Evolutionary conservation across 192 early-diverging fungal species (phyloP), one percentile per base, ranked within the genome.

Genomic region (Podila epicladia): DNA sequence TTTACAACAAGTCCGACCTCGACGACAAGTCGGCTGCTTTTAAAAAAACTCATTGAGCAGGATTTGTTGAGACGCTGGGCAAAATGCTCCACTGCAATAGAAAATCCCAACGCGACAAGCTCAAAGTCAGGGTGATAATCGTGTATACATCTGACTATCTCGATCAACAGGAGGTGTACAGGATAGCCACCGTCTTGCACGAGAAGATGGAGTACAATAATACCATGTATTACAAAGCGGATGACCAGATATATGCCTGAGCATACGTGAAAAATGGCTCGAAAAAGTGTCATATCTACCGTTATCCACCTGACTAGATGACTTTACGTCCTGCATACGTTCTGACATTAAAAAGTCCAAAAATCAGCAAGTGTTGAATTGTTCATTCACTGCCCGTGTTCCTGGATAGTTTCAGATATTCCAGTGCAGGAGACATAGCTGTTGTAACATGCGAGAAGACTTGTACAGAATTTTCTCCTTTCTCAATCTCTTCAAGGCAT

Each of bases 171-270:
- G 68, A 70, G 6, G 74, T 76, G 3, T 71, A 66, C 26, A 20
- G 58, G 12, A 35, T 76, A 35, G 74, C 68, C 19, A 19, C 15
- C 12, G 26, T 22, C 19, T 45, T 76, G 64, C 35, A 76, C 13
- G 68, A 71, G 49, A 61, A 50, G 38, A 17, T 71, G 63, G 58
- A 71, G 38, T 76, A 76, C 58, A 53, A 58, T 0, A 32, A 13
- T 26, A 49, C 41, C 32, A 76, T 76, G 62, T 76, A 71, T 41
- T 76, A 76, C 67, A 76, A 76, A 22, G 66, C 74, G 33, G 74
- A 76, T 41, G 63, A 65, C 4, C 74, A 76, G 49, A 76, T 64
- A 28, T 15, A 29, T 24, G 74, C 74, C 17, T 68, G 74, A 65
- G 5, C 28, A 11, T 76, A 76, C 58, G 37, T n/a, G 0, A 76